Evolutionary conservation across 2,329 filamentous ascomycete genomes (phyloP).

Genomic region (Aspergillus sp.): DNA sequence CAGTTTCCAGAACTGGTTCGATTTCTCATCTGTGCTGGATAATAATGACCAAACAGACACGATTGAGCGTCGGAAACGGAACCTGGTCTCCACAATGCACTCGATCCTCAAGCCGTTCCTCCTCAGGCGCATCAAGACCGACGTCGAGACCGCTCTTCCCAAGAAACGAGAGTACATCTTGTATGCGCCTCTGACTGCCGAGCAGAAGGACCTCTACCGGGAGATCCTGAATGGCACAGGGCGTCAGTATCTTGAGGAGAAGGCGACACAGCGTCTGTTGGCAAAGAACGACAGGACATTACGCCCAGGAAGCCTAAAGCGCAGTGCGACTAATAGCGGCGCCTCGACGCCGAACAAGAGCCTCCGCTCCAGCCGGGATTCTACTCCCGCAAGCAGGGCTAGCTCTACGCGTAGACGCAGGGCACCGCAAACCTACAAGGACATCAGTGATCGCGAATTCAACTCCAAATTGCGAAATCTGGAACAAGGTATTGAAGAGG

Average conservation of each 20-base stretch:
- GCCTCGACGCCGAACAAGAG: constrained; percentile 64
- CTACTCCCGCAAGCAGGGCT: constrained; percentile 64
- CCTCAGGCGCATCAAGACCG: constrained; percentile 83
- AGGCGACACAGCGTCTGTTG: constrained; percentile 51
- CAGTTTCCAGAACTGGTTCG: constrained; percentile 93
- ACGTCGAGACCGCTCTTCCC: constrained; percentile 87
- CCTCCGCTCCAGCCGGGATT: constrained; percentile 69
- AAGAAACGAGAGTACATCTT: constrained; percentile 96
- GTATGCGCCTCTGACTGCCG: constrained; percentile 85
- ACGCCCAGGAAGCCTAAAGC: constrained; percentile 55
- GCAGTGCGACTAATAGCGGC: constrained; percentile 51
- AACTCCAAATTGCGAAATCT: constrained; percentile 63
- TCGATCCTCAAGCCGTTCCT: constrained; percentile 89
- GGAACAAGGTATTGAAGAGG: constrained; percentile 58
- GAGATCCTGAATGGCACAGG: constrained; percentile 78
- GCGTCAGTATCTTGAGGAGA: constrained; percentile 49
- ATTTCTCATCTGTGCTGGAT: constrained; percentile 89
- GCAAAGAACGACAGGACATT: constrained; percentile 33
- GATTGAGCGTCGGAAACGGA: constrained; percentile 73
- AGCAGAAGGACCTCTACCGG: constrained; percentile 88
- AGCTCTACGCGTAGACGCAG: constrained; percentile 54
- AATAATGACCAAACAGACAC: constrained; percentile 76
- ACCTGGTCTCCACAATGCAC: constrained; percentile 83
- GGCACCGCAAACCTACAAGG: constrained; percentile 58
- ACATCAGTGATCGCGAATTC: constrained; percentile 80